These are phyloP conservation scores for Berberis vulgaris DNA, from an alignment of 164 flowering plant genomes.

Conservation along the genomic window DNA sequence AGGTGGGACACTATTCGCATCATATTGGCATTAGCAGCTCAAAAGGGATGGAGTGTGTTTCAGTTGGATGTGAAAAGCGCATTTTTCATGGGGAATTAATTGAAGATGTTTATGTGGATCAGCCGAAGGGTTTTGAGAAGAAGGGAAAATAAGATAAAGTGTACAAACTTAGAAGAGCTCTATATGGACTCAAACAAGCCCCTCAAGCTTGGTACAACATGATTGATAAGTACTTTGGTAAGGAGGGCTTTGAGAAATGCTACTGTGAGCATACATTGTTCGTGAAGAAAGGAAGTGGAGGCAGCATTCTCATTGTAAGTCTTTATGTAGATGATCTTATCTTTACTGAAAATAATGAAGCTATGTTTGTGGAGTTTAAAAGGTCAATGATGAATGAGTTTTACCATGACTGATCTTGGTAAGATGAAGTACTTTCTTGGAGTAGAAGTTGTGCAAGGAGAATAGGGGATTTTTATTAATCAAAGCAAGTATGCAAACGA, in stretches of 20 bases:
- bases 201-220: background rate
- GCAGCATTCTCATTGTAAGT: background rate
- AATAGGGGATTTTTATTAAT: background rate
- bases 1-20: too few relatives aligned
- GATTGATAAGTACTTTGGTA: background rate
- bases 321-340: constrained; percentile 1
- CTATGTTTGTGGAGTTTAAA: background rate
- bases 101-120: too few relatives aligned
- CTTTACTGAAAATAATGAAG: background rate
- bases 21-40: too few relatives aligned
- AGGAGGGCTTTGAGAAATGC: background rate
- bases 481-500: background rate
- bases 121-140: background rate
- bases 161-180: background rate
- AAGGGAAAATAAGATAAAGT: background rate
- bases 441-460: background rate
- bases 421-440: background rate
- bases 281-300: background rate
- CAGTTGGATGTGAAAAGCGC: too few relatives aligned
- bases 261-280: background rate
- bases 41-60: too few relatives aligned
- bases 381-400: background rate
- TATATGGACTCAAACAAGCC: background rate
- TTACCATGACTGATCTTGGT: background rate
- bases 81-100: too few relatives aligned